These are phyloP conservation scores for Cicer pinnatifidum DNA, from an alignment of 306 rosid species.

Conservation along the genomic window DNA sequence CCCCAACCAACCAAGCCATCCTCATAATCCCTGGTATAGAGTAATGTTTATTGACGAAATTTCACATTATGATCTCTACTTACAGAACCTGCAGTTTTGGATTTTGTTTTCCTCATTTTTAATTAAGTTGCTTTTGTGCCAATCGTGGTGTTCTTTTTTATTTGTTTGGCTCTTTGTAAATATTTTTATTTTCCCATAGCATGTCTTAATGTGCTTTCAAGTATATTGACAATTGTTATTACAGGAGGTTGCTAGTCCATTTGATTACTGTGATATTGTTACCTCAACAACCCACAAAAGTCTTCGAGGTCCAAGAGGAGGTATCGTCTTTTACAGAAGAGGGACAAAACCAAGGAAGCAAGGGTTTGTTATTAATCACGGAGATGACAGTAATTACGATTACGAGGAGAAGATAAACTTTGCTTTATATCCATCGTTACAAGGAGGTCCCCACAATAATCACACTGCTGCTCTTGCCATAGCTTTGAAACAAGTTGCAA, in stretches of 20 bases:
- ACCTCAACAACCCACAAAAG: slow-evolving; percentile 94
- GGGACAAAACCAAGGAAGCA: slow-evolving; percentile 66
- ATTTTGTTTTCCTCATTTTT: slow-evolving; percentile 21
- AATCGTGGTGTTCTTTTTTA: slow-evolving; percentile 16
- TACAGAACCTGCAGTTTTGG: neutral
- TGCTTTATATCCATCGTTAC: slow-evolving; percentile 74
- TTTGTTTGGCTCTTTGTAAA: neutral
- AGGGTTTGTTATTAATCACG: slow-evolving; percentile 53
- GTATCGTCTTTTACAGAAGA: slow-evolving; percentile 76
- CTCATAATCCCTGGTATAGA: neutral
- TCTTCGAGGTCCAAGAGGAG: slow-evolving; percentile 89
- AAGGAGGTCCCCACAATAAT: slow-evolving; percentile 94
- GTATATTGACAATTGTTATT: slow-evolving; percentile 36
- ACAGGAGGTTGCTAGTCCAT: slow-evolving; percentile 76
- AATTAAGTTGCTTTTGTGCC: slow-evolving; percentile 15
- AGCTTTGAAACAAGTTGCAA: slow-evolving; percentile 81
- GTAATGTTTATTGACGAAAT: slow-evolving; percentile 7
- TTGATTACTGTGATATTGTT: slow-evolving; percentile 76
- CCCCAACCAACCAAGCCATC: neutral
- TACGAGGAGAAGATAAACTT: slow-evolving; percentile 85
- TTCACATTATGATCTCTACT: slow-evolving; percentile 8
- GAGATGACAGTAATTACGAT: slow-evolving; percentile 63
- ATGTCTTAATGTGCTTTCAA: neutral
- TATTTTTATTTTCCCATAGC: slow-evolving; percentile 1
- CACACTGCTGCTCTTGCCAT: slow-evolving; percentile 86